Evolutionary conservation across 2,329 filamentous ascomycete genomes (phyloP), one percentile per base, ranked within the genome.

Genomic region (Fusarium mundagurra): DNA sequence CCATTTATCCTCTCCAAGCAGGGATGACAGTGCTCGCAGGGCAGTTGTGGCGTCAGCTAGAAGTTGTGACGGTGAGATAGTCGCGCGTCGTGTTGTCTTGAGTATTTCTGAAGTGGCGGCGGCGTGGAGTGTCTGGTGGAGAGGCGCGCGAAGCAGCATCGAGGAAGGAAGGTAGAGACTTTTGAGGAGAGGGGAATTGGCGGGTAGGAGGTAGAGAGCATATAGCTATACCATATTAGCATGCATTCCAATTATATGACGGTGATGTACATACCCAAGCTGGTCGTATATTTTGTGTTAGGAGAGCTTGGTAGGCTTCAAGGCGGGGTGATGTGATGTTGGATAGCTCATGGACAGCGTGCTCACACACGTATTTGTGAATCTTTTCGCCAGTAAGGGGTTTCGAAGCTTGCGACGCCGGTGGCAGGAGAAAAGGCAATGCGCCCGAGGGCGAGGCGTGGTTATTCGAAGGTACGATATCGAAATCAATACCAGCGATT

Each of bases 391-490:
- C 89, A 9, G 82, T 81, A 51, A 84, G 72, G 6, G 89, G 87
- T 24, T 71, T 71, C 20, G 71, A 72, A 27, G 79, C 76, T 33
- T 81, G 69, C 76, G 78, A 69, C 18, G 77, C 74, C 34, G 82
- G 72, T 16, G 93, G 92, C 14, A 96, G 88, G 48, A 99, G 88
- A 83, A 97, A 98, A 1, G 96, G 96, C 20, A 98, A 88, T n/a
- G 92, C 88, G 66, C 96, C 95, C 29, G 92, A 92, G 0, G 96
- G 96, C 5, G 95, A 98, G 59, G 96, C 95, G 85, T 98, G 96
- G 82, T 98, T 98, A 77, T 91, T 97, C 8, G 95, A 97, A 9
- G 94, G 84, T 12, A 90, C 85, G 59, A 92, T 85, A 61, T 86
- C 86, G 81, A 95, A 92, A 9, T 90, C 83, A 67, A 98, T 86